Percentiles rank a stretch among this genome's conserved stretches.
Evolutionary conservation across 805 yeast genomes (phyloP).

Genomic region (Suhomyces faveliae): DNA sequence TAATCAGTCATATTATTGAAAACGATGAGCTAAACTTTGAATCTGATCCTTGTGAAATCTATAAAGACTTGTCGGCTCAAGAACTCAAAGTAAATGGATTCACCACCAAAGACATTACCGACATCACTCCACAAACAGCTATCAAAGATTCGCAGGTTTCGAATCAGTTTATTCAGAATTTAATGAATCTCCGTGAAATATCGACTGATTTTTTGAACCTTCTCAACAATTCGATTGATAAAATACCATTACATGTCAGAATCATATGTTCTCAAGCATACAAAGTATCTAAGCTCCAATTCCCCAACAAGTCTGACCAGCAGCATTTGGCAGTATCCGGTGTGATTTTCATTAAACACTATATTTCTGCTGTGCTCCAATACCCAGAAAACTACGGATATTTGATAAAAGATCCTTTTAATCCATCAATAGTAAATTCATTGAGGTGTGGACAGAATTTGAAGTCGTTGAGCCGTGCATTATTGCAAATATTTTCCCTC

Average conservation of each 20-base stretch:
- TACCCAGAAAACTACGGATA: constrained; percentile 61
- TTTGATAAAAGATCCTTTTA: constrained; percentile 26
- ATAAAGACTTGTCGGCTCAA: constrained; percentile 36
- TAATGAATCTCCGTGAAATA: constrained; percentile 71
- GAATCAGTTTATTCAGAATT: constrained; percentile 63
- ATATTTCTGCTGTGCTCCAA: constrained; percentile 44
- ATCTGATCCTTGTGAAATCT: constrained; percentile 70
- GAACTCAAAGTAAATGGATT: constrained; percentile 36
- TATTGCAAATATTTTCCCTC: constrained; percentile 67
- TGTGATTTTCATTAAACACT: constrained; percentile 55
- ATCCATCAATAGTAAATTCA: constrained; percentile 15
- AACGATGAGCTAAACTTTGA: constrained; percentile 64
- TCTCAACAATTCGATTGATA: constrained; percentile 43
- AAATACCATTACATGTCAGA: constrained; percentile 37
- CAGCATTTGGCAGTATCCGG: constrained; percentile 68
- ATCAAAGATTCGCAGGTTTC: constrained; percentile 79
- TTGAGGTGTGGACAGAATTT: constrained; percentile 48
- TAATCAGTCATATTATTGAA: constrained; percentile 39
- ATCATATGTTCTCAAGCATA: constrained; percentile 35
- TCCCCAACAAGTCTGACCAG: constrained; percentile 59
- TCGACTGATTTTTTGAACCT: constrained; percentile 59
- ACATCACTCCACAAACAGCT: constrained; percentile 59
- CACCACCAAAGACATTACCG: constrained; percentile 34
- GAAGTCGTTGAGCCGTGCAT: constrained; percentile 52
- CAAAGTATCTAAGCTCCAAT: constrained; percentile 41